Percentiles rank a stretch among this genome's conserved stretches.
These are phyloP conservation scores for Stevia rebaudiana DNA, from an alignment of 140 eudicot species.

Conservation along the genomic window DNA sequence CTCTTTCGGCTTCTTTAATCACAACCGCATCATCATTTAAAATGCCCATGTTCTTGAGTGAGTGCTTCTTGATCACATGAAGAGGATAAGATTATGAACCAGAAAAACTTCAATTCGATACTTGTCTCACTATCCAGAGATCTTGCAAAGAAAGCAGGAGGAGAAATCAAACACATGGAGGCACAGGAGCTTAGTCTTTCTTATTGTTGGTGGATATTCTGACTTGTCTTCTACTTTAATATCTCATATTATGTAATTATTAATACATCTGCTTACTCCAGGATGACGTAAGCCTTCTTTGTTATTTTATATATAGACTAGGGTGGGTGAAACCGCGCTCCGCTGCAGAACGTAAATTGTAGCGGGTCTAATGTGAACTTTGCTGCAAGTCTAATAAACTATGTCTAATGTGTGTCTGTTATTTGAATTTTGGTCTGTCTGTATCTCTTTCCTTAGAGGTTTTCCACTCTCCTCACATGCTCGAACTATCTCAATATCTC, in stretches of 20 bases:
- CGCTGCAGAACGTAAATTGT: too few species aligned
- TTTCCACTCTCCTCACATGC: too few species aligned
- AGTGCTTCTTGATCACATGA: slow-evolving; percentile 25
- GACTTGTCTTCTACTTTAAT: slow-evolving; percentile 26
- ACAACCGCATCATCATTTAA: slow-evolving; percentile 58
- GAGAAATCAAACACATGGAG: slow-evolving; percentile 26
- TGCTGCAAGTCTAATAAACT: too few species aligned
- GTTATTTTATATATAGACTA: too few species aligned
- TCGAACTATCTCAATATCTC: too few species aligned
- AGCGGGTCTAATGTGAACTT: too few species aligned
- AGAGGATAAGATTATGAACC: slow-evolving; percentile 23
- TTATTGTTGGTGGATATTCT: slow-evolving; percentile 1
- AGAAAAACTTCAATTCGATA: not conserved
- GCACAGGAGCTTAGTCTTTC: slow-evolving; percentile 13
- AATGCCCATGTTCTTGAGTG: slow-evolving; percentile 41
- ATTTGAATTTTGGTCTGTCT: too few species aligned
- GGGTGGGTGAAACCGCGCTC: too few species aligned
- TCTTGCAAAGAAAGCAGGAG: slow-evolving; percentile 20
- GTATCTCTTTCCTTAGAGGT: too few species aligned
- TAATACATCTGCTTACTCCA: too few species aligned
- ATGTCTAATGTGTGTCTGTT: too few species aligned
- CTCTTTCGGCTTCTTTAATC: slow-evolving; percentile 42
- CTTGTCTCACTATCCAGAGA: not conserved
- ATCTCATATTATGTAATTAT: not conserved
- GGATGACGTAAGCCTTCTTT: too few species aligned